phyloP scores from a whole-genome alignment of 2,329 filamentous ascomycete species.

The Botrytis medusae region DNA sequence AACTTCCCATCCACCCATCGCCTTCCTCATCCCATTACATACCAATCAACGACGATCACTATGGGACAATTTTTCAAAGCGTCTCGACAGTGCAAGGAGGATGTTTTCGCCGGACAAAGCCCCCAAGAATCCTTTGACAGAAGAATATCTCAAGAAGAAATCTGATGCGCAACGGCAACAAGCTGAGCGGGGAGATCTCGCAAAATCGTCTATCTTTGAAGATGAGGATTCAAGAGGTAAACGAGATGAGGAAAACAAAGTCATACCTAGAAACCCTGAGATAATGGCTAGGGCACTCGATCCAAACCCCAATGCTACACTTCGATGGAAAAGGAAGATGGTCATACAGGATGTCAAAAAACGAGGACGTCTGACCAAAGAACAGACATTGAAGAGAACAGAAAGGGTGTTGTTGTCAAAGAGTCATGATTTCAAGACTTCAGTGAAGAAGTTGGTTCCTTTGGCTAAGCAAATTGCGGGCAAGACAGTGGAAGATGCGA shows the following conservation, averaged over 20 bases:
- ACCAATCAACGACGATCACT: constrained; percentile 35
- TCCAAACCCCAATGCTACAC: constrained; percentile 69
- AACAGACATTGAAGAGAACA: constrained; percentile 65
- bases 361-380: constrained; percentile 64
- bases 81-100: constrained; percentile 5
- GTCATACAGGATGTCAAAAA: constrained; percentile 72
- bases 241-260: constrained; percentile 25
- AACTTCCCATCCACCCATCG: constrained; percentile 45
- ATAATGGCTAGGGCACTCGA: constrained; percentile 66
- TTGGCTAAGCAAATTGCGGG: constrained; percentile 86
- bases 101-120: constrained; percentile 19
- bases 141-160: constrained; percentile 51
- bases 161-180: constrained; percentile 21
- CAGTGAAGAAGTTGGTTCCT: constrained; percentile 85
- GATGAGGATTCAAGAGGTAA: constrained; percentile 41
- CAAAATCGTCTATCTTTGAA: constrained; percentile 53
- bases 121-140: constrained; percentile 56
- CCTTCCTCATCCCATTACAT: constrained; percentile 32
- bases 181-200: constrained; percentile 47
- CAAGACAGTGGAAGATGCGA: constrained; percentile 91
- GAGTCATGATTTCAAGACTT: constrained; percentile 76
- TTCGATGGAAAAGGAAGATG: constrained; percentile 80
- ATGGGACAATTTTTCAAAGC: constrained; percentile 14
- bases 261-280: constrained; percentile 45
- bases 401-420: constrained; percentile 58